Base-by-base conservation (phyloP, 2,329 filamentous ascomycete species). In the Alternaria gaisen region DNA sequence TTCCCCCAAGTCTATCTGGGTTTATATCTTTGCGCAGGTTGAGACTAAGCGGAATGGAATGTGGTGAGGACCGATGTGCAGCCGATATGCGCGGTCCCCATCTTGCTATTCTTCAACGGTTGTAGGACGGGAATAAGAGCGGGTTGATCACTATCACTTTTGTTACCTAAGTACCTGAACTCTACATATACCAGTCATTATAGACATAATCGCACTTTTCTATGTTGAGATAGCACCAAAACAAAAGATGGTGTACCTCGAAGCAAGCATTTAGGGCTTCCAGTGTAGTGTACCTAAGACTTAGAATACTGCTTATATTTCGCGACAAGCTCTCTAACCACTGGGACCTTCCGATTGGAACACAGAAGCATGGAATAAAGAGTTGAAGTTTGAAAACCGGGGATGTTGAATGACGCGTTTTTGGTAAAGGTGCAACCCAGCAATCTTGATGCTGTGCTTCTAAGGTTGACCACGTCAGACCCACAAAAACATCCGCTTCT, bases 91-190 rank as follows among this genome's bases (percentile, higher is more conserved):
- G 44, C 30, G 12, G 46, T 28, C 30, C 46, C 18, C 18, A 34
- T 34, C 18, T 36, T 32, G 26, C n/a, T 48, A 5, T 18, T 22
- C 46, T 16, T 34, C 12, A 34, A 32, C 44, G 28, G 28, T 22
- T 28, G 26, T 48, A 48, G 28, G 44, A 14, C 44, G 44, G 44
- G 34, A 48, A 48, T 48, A 48, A 32, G 44, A n/a, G 26, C 26
- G 26, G 38, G n/a, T 20, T 40, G 18, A 48, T 16, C 18, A 16
- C n/a, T 32, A 48, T 30, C 44, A 28, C 44, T 22, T 26, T 34
- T 0, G 7, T 6, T 18, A 40, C 9, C 16, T 38, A 38, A 7
- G 34, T 38, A 38, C 14, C 38, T 20, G 18, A 40, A n/a, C 9
- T 20, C n/a, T 11, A 36, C 38, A 8, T 40, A 20, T 7, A 10